These are phyloP conservation scores for Phytophthora palmivora DNA, from an alignment of 352 stramenopile genomes.

Conservation along the genomic window DNA sequence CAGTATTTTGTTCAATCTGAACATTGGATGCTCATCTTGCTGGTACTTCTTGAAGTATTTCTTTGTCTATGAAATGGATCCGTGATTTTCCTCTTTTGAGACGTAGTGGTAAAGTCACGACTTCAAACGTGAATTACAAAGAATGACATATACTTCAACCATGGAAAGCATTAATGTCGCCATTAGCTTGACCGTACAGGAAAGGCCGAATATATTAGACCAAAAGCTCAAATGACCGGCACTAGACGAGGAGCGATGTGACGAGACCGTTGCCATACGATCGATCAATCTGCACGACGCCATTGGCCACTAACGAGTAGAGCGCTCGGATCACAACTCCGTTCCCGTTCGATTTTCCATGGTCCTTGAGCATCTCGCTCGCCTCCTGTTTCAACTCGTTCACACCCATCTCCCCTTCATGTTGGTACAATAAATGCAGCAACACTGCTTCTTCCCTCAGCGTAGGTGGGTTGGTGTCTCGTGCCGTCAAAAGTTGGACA, in stretches of 20 bases:
- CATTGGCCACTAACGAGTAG: constrained; percentile 73
- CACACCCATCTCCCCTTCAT: constrained; percentile 71
- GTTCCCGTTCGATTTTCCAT: constrained; percentile 54
- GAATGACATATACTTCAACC: too few species aligned
- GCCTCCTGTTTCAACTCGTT: constrained; percentile 68
- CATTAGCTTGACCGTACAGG: too few species aligned
- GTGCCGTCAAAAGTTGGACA: constrained; percentile 56
- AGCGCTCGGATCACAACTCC: constrained; percentile 60
- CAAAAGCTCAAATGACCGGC: too few species aligned
- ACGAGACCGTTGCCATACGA: constrained; percentile 70
- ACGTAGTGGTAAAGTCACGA: too few species aligned
- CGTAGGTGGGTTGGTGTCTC: constrained; percentile 51
- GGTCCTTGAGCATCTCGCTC: constrained; percentile 45
- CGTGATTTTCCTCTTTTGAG: too few species aligned
- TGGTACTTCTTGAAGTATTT: too few species aligned
- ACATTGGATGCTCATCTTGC: too few species aligned
- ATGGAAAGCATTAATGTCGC: too few species aligned
- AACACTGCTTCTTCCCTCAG: constrained; percentile 66
- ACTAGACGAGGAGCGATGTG: constrained; percentile 68
- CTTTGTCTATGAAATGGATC: too few species aligned
- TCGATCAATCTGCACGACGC: constrained; percentile 76
- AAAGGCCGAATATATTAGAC: too few species aligned
- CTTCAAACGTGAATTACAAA: too few species aligned
- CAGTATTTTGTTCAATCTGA: too few species aligned
- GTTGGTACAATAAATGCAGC: constrained; percentile 65